A percentile compares a stretch with the other conserved stretches of the same genome.
Evolutionary conservation across 2,329 filamentous ascomycete genomes (phyloP).

Genomic region (Cladosporium oxysporum): DNA sequence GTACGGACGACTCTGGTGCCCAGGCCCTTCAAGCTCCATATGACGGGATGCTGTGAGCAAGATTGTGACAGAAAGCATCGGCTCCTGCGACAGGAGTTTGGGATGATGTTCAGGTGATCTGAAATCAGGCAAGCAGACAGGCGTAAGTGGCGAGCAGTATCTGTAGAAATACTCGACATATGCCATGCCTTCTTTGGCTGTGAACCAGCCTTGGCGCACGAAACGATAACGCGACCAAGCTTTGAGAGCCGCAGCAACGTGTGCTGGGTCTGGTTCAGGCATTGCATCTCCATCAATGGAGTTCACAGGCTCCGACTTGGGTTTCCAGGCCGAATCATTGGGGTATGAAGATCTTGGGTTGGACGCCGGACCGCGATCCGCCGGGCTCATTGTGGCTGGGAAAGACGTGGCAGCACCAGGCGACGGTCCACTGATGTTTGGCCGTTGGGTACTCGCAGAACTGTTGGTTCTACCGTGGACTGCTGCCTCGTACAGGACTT

Average conservation of each 20-base stretch:
- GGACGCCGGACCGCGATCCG: constrained; percentile 14
- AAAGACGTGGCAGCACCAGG: constrained; percentile 8
- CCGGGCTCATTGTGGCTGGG: constrained; percentile 20
- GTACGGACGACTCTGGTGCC: constrained; percentile 79
- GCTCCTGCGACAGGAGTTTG: constrained; percentile 83
- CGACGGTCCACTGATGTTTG: constrained; percentile 28
- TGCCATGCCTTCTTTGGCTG: constrained; percentile 84
- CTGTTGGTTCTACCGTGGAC: constrained; percentile 53
- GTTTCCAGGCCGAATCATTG: constrained; percentile 28
- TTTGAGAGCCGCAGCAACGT: constrained; percentile 66
- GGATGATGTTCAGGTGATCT: constrained; percentile 77
- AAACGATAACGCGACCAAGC: constrained; percentile 94
- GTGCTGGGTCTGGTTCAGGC: constrained; percentile 34
- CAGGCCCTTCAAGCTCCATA: constrained; percentile 74
- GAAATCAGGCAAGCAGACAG: constrained; percentile 90
- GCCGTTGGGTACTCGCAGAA: constrained; percentile 34
- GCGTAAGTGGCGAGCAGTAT: constrained; percentile 86
- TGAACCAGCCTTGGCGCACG: constrained; percentile 96
- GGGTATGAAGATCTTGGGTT: constrained; percentile 27
- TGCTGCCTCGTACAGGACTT: constrained; percentile 85
- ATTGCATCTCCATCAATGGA: constrained; percentile 23
- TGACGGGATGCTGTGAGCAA: constrained; percentile 90
- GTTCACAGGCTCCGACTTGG: constrained; percentile 26
- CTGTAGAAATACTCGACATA: constrained; percentile 97
- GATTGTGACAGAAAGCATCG: constrained; percentile 87